These are phyloP conservation scores for Botrytis pseudocinerea DNA, from an alignment of 2,329 filamentous ascomycete genomes.

Conservation along the genomic window DNA sequence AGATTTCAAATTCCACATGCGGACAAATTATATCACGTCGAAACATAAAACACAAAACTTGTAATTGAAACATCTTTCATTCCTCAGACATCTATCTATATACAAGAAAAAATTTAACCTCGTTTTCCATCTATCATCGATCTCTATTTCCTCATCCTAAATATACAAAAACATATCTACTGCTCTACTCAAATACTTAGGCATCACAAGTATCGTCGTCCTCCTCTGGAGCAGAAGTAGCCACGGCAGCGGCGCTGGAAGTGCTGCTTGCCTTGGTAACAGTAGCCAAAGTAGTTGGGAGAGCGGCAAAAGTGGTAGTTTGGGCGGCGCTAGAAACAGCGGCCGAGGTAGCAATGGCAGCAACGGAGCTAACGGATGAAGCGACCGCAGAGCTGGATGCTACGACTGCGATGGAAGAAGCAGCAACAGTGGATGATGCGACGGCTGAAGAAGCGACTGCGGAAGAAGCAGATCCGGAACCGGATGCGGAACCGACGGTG, in stretches of 20 bases:
- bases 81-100: background rate
- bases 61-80: background rate
- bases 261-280: slow-evolving; percentile 11
- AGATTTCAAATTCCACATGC: background rate
- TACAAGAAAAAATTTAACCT: slow-evolving; percentile 4
- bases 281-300: slow-evolving; percentile 18
- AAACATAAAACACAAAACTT: background rate
- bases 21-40: background rate
- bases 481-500: slow-evolving; percentile 24
- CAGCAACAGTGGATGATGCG: background rate
- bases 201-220: slow-evolving; percentile 19
- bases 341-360: background rate
- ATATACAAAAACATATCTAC: background rate
- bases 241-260: background rate
- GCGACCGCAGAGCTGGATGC: background rate
- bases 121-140: background rate
- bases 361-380: background rate
- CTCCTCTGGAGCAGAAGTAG: background rate
- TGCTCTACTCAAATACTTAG: background rate
- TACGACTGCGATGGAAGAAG: background rate
- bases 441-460: background rate
- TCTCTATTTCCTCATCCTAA: background rate
- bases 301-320: background rate
- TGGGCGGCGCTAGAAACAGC: background rate
- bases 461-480: slow-evolving; percentile 5